These are phyloP conservation scores for Pleurotus salmoneostramineus DNA, from an alignment of 768 basidiomycete species.

Conservation along the genomic window DNA sequence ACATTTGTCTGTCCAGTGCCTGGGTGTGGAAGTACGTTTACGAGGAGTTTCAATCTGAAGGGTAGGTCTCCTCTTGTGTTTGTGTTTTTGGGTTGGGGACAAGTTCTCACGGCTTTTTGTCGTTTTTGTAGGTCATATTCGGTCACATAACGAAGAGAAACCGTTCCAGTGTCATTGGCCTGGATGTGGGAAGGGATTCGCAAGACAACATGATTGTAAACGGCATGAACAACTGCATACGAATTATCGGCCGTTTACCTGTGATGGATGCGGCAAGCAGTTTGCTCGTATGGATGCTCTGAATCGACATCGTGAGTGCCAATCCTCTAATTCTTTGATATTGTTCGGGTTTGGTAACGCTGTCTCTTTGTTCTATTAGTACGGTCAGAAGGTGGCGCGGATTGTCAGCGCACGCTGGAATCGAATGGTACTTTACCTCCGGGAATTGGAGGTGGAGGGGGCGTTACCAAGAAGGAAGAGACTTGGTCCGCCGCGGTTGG, in stretches of 20 bases:
- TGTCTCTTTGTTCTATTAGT: slow-evolving; percentile 33
- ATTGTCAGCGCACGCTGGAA: slow-evolving; percentile 51
- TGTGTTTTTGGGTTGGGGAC: neutral
- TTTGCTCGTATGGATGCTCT: slow-evolving; percentile 96
- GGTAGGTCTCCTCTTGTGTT: slow-evolving; percentile 41
- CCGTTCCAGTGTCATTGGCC: slow-evolving; percentile 96
- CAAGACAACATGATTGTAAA: slow-evolving; percentile 94
- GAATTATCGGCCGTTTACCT: slow-evolving; percentile 88
- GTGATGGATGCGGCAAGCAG: slow-evolving; percentile 88
- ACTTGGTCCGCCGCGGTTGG: neutral
- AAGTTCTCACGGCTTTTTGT: neutral
- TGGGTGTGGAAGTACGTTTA: slow-evolving; percentile 85
- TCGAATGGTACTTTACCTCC: slow-evolving; percentile 13
- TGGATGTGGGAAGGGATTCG: slow-evolving; percentile 92
- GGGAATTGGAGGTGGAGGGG: neutral
- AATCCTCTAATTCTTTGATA: neutral
- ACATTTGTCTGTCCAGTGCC: slow-evolving; percentile 80
- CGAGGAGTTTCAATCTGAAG: slow-evolving; percentile 90
- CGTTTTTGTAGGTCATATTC: slow-evolving; percentile 68
- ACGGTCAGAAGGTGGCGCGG: slow-evolving; percentile 78
- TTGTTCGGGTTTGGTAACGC: neutral
- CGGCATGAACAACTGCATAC: slow-evolving; percentile 93
- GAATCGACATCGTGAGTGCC: slow-evolving; percentile 81
- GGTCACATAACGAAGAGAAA: slow-evolving; percentile 92
- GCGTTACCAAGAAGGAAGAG: slow-evolving; percentile 4